Base-by-base conservation (phyloP, 1,284 basidiomycete genomes). In the Pholiota adiposa region DNA sequence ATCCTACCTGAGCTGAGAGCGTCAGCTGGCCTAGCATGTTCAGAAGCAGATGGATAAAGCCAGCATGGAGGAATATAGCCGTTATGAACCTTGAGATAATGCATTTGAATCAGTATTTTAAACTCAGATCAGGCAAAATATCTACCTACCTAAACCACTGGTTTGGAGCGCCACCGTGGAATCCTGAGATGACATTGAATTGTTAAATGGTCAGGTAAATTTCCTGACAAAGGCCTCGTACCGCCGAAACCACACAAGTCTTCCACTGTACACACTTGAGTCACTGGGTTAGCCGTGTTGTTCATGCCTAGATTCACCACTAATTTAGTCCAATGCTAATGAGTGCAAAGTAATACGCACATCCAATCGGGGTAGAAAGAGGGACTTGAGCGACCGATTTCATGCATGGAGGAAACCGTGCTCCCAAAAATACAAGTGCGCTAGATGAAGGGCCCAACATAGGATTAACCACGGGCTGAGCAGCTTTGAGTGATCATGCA, bases 361-460 rank as follows among this genome's bases (percentile, higher is more conserved):
- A 96, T 56, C 85, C 83, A 54, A 95, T 76, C 9, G 73, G 68
- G 3, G 85, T 85, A 2, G 83, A 81, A 7, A 83, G 79, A 25
- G 92, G 81, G 18, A 96, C 73, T 46, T 77, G 82, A 38, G 76
- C 60, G 27, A 96, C 85, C 29, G 76, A 64, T 69, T 95, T 96
- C 92, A 97, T 96, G 56, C 82, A 83, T 4, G 81, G 79, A 23
- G 93, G 93, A 70, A 96, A 98, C 16, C 97, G 92, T 16, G 96
- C 94, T n/a, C 92, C 96, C 50, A 95, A 80, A 65, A 92, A 87
- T 66, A 98, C 95, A 16, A 98, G 77, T 3, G 92, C 94, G 46
- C 89, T 88, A 41, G 85, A 84, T 0, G 93, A 91, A 0, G 96
- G 96, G 0, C 96, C 96, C 27, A 96, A 79, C 95, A 98, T 97